Conservation (phyloP, 495 filamentous ascomycete genomes). For the Xylaria castorea region DNA sequence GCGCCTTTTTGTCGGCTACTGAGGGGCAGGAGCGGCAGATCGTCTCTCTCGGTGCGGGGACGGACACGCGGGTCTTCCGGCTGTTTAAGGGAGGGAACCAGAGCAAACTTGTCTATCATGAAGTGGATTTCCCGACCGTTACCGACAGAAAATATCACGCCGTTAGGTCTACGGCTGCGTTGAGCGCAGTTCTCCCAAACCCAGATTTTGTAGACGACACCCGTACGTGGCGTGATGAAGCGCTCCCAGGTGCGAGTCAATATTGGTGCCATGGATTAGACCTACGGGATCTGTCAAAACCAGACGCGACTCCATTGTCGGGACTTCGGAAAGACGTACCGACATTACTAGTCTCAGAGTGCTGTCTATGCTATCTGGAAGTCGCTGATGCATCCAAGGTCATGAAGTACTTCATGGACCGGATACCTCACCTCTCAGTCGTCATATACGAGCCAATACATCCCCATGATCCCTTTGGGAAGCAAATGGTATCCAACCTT, state of each 20-base stretch:
- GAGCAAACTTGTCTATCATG: constrained; percentile 75
- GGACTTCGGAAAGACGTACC: constrained; percentile 60
- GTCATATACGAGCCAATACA: constrained; percentile 90
- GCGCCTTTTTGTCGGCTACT: constrained; percentile 65
- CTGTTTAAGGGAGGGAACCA: constrained; percentile 52
- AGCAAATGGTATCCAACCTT: constrained; percentile 90
- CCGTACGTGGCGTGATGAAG: constrained; percentile 40
- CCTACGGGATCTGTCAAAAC: constrained; percentile 65
- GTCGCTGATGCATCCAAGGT: constrained; percentile 65
- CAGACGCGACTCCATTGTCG: constrained; percentile 32
- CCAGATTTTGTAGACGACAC: constrained; percentile 29
- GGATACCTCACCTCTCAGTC: constrained; percentile 64
- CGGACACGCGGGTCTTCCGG: constrained; percentile 87
- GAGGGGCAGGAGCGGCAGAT: constrained; percentile 70
- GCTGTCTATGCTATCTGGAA: constrained; percentile 88
- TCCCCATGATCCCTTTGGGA: constrained; percentile 83
- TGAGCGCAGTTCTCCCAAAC: constrained; percentile 42
- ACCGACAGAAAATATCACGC: constrained; percentile 64
- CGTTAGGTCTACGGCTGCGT: constrained; percentile 38
- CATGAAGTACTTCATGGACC: constrained; percentile 68
- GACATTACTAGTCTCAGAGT: constrained; percentile 89
- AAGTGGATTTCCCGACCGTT: constrained; percentile 87
- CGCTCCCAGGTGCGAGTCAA: constrained; percentile 34
- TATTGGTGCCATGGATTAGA: constrained; percentile 87
- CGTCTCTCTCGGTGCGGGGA: constrained; percentile 90